A percentile compares a stretch with the other conserved stretches of the same genome.
Evolutionary conservation across 345 rosid genomes (phyloP).

Genomic region (Syzygium oleosum): DNA sequence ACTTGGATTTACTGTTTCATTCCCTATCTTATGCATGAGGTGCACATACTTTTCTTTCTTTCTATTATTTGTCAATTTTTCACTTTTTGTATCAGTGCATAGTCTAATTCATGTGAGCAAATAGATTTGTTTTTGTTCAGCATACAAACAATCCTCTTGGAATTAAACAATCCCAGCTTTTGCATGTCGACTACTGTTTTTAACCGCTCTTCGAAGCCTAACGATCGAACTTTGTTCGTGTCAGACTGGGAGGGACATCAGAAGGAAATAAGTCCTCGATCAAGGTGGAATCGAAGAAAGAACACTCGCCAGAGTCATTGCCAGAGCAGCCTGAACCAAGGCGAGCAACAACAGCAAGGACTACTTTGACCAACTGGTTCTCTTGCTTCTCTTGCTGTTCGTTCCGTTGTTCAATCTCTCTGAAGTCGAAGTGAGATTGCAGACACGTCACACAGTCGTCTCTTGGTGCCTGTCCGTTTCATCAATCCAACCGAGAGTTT

Average conservation of each 20-base stretch:
- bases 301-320: neutral
- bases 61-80: neutral
- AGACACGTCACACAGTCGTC: neutral
- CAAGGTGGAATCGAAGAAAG: neutral
- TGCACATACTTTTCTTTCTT: too few relatives aligned
- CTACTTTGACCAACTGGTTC: conserved; percentile 22
- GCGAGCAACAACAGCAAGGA: conserved; percentile 5
- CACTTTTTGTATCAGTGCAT: neutral
- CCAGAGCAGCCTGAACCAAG: conserved; percentile 9
- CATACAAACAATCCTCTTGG: neutral
- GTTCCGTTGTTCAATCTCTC: conserved; percentile 6
- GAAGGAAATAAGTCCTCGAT: neutral
- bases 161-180: neutral
- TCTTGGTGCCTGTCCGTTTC: neutral
- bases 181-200: neutral
- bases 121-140: neutral
- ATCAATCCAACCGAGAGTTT: neutral
- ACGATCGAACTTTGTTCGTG: neutral
- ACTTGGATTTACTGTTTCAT: neutral
- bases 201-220: neutral
- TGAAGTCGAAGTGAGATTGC: conserved; percentile 1
- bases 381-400: conserved; percentile 50
- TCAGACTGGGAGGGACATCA: neutral
- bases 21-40: neutral
- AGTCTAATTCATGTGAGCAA: neutral